Percentiles rank a stretch among this genome's conserved stretches.
phyloP scores from a whole-genome alignment of 2,329 filamentous ascomycete species.

The Aspergillus transmontanensis region DNA sequence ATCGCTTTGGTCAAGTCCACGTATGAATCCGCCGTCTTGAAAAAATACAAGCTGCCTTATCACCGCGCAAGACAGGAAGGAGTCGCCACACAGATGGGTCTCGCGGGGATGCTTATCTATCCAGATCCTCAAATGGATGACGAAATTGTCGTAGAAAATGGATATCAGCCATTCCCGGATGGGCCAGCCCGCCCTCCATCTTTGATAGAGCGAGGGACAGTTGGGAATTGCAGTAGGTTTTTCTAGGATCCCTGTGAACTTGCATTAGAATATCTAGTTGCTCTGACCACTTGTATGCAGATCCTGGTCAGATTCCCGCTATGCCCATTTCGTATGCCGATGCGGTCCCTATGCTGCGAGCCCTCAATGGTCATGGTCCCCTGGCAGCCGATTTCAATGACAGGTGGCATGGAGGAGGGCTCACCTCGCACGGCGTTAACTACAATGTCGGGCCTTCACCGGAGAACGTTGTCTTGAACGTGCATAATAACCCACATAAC shows the following conservation, averaged over 20 bases:
- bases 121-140: neutral
- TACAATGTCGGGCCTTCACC: constrained; percentile 22
- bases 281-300: neutral
- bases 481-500: constrained; percentile 16
- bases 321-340: neutral
- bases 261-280: neutral
- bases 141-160: neutral
- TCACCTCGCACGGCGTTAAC: constrained; percentile 9
- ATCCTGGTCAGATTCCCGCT: neutral
- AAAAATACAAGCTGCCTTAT: neutral
- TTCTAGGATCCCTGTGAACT: neutral
- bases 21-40: neutral
- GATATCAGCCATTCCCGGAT: neutral
- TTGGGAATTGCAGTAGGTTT: neutral
- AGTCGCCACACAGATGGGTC: neutral
- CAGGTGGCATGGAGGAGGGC: constrained; percentile 16
- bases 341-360: constrained; percentile 27
- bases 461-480: constrained; percentile 19
- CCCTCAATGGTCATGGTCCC: constrained; percentile 34
- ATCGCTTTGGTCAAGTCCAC: neutral
- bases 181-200: neutral
- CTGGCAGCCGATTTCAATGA: constrained; percentile 23
- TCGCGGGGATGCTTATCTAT: neutral
- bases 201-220: neutral
- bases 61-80: neutral